These are phyloP conservation scores for Trichoderma lentiforme DNA, from an alignment of 2,329 filamentous ascomycete genomes.

Conservation along the genomic window DNA sequence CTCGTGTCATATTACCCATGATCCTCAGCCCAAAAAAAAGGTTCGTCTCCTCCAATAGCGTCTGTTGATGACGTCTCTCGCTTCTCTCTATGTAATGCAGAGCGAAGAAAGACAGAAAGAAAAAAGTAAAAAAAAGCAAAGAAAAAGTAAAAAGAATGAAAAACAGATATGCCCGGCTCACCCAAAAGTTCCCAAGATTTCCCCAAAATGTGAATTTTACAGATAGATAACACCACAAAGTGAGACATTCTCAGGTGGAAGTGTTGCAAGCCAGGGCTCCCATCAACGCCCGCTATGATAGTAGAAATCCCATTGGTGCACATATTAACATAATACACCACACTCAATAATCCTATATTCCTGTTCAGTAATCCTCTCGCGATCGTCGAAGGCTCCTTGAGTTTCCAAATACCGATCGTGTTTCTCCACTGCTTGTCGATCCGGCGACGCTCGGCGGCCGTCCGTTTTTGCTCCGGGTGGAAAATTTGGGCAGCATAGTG, in stretches of 20 bases:
- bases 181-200: background rate
- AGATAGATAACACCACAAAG: background rate
- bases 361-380: slow-evolving; percentile 11
- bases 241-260: background rate
- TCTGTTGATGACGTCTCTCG: background rate
- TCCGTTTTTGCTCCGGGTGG: slow-evolving; percentile 30
- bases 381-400: slow-evolving; percentile 19
- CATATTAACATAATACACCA: background rate
- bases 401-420: slow-evolving; percentile 18
- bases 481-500: slow-evolving; percentile 36
- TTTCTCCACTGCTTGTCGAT: slow-evolving; percentile 33
- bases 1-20: background rate
- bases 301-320: background rate
- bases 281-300: background rate
- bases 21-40: background rate
- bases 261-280: background rate
- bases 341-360: background rate
- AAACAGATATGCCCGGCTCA: background rate
- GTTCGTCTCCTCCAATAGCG: background rate
- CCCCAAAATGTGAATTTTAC: background rate
- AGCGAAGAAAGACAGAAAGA: background rate
- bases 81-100: background rate
- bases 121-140: background rate
- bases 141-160: background rate
- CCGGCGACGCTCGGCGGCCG: slow-evolving; percentile 34